Conservation (phyloP, 352 stramenopile species). For the Globisporangium camurandrum region DNA sequence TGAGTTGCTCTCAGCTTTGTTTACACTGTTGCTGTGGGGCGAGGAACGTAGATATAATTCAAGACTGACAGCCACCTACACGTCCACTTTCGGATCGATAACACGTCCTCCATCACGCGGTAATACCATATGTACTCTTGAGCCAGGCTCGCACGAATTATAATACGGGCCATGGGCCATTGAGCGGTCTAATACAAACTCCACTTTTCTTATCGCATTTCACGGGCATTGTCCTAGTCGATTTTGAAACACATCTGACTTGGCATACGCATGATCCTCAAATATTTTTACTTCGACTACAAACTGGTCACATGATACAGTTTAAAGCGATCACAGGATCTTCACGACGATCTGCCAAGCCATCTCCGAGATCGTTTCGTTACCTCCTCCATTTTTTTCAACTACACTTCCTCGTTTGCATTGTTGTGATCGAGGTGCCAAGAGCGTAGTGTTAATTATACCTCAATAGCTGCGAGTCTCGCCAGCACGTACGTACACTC, state of each 20-base stretch:
- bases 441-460: no score
- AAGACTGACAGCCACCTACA: not conserved
- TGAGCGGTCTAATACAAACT: not conserved
- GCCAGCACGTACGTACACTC: no score
- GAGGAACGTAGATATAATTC: not conserved
- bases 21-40: slow-evolving; percentile 2
- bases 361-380: not conserved
- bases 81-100: slow-evolving; percentile 5
- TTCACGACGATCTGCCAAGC: not conserved
- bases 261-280: not conserved
- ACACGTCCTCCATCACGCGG: slow-evolving; percentile 1
- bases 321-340: not conserved
- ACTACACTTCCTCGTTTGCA: no score
- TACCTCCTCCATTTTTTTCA: not conserved
- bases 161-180: not conserved
- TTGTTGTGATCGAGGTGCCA: no score
- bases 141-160: not conserved
- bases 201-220: not conserved
- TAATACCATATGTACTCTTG: not conserved
- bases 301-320: not conserved
- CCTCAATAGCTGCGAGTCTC: slow-evolving; percentile 81
- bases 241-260: not conserved
- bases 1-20: not conserved
- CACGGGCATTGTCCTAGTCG: not conserved
- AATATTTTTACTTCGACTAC: not conserved